phyloP scores from a whole-genome alignment of 345 rosid species.

The Pistacia atlantica region DNA sequence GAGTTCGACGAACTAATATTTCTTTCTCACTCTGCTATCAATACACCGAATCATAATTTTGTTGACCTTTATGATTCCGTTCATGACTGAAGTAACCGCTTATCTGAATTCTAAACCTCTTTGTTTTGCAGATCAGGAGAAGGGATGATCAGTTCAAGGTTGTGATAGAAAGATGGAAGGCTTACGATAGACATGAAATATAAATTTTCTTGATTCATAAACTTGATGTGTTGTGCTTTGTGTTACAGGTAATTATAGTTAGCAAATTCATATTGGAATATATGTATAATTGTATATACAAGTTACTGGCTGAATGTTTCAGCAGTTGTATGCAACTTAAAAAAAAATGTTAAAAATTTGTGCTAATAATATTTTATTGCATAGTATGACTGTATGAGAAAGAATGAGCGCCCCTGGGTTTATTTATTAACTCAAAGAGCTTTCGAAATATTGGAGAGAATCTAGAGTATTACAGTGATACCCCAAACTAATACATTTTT shows the following conservation, averaged over 20 bases:
- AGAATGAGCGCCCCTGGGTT: no score
- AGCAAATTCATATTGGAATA: no score
- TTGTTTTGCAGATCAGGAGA: conserved; percentile 47
- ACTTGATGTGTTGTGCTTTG: neutral
- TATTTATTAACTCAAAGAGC: no score
- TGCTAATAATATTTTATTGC: no score
- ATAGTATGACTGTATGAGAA: no score
- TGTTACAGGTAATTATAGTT: neutral
- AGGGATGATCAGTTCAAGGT: conserved; percentile 47
- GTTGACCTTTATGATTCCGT: neutral
- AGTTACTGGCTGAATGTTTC: neutral
- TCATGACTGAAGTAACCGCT: neutral
- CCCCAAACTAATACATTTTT: no score
- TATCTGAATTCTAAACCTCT: neutral
- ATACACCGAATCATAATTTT: no score
- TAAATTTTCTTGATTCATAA: conserved; percentile 6
- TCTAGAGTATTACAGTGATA: no score
- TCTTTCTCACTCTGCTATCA: neutral
- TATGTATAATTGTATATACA: neutral
- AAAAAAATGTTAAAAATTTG: no score
- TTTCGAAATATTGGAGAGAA: no score
- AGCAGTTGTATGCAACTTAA: no score
- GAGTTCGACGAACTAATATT: neutral
- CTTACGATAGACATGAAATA: conserved; percentile 46
- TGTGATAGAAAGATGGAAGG: conserved; percentile 64